Percentiles rank a stretch among this genome's conserved stretches.
Evolutionary conservation across 176 grass and related monocot species (phyloP).

Genomic region (Olyra latifolia): DNA sequence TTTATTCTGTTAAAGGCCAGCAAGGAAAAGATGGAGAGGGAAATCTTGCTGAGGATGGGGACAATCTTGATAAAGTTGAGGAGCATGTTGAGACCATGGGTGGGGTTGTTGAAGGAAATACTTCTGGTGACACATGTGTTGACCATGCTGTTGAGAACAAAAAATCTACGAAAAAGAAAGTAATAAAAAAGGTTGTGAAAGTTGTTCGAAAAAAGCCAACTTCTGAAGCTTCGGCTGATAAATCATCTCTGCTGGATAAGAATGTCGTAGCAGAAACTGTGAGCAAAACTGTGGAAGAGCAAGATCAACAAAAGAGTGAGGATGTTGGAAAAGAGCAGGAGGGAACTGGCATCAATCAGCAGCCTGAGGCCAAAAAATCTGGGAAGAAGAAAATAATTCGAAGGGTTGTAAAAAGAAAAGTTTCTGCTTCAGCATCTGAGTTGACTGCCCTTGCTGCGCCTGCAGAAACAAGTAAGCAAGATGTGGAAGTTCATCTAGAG

Average conservation of each 20-base stretch:
- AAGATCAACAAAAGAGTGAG: constrained; percentile 33
- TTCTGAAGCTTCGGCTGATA: constrained; percentile 43
- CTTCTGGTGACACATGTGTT: constrained; percentile 30
- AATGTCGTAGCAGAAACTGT: constrained; percentile 44
- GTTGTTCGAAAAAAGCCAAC: constrained; percentile 53
- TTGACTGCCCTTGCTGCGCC: constrained; percentile 33
- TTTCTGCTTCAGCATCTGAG: constrained; percentile 45
- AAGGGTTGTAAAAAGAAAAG: constrained; percentile 85
- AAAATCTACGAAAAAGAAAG: constrained; percentile 83
- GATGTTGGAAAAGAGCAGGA: constrained; percentile 42
- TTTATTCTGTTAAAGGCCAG: constrained; percentile 26
- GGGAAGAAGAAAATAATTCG: constrained; percentile 93
- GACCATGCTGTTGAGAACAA: constrained; percentile 45
- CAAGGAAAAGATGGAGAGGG: constrained; percentile 34
- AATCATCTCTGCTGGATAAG: constrained; percentile 50
- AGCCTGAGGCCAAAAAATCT: constrained; percentile 54
- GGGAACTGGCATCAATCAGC: constrained; percentile 20
- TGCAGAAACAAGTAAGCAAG: constrained; percentile 52
- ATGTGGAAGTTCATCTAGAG: constrained; percentile 38
- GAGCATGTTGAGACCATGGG: constrained; percentile 32
- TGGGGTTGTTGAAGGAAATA: constrained; percentile 38
- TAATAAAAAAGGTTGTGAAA: constrained; percentile 92
- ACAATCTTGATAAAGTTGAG: constrained; percentile 38
- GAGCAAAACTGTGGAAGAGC: constrained; percentile 29
- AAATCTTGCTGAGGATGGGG: constrained; percentile 19